A percentile compares a stretch with the other conserved stretches of the same genome.
These are phyloP conservation scores for Candida chilensis DNA, from an alignment of 805 yeast genomes.

Conservation along the genomic window DNA sequence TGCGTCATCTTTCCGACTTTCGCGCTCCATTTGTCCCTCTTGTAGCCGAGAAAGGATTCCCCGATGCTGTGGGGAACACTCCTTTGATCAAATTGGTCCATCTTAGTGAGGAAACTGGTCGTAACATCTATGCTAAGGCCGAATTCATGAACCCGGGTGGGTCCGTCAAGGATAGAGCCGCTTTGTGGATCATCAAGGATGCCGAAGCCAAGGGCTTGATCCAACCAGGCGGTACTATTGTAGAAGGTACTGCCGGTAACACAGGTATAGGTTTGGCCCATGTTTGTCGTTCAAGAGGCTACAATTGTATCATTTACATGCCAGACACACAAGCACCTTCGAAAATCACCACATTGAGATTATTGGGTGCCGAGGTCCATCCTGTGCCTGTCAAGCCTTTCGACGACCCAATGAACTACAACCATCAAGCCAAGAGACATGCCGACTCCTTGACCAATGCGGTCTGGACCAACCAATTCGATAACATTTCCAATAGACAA, in stretches of 20 bases:
- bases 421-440: slow-evolving; percentile 79
- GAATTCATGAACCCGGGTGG: slow-evolving; percentile 95
- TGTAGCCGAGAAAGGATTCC: slow-evolving; percentile 57
- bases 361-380: slow-evolving; percentile 78
- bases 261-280: slow-evolving; percentile 91
- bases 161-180: slow-evolving; percentile 87
- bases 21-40: slow-evolving; percentile 59
- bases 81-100: slow-evolving; percentile 61
- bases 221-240: slow-evolving; percentile 74
- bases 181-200: slow-evolving; percentile 63
- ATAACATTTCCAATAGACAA: slow-evolving; percentile 78
- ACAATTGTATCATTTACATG: slow-evolving; percentile 81
- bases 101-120: slow-evolving; percentile 48
- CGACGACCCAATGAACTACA: slow-evolving; percentile 76
- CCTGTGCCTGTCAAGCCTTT: slow-evolving; percentile 87
- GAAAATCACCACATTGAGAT: slow-evolving; percentile 64
- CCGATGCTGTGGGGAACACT: slow-evolving; percentile 89
- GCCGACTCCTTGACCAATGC: slow-evolving; percentile 73
- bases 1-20: too few relatives aligned
- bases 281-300: slow-evolving; percentile 74
- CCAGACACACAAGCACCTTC: slow-evolving; percentile 83
- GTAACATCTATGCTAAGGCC: slow-evolving; percentile 82
- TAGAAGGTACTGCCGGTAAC: slow-evolving; percentile 93
- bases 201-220: slow-evolving; percentile 66
- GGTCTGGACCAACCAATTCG: slow-evolving; percentile 91